These are phyloP conservation scores for Casuarina glauca DNA, from an alignment of 306 rosid genomes.

Conservation along the genomic window DNA sequence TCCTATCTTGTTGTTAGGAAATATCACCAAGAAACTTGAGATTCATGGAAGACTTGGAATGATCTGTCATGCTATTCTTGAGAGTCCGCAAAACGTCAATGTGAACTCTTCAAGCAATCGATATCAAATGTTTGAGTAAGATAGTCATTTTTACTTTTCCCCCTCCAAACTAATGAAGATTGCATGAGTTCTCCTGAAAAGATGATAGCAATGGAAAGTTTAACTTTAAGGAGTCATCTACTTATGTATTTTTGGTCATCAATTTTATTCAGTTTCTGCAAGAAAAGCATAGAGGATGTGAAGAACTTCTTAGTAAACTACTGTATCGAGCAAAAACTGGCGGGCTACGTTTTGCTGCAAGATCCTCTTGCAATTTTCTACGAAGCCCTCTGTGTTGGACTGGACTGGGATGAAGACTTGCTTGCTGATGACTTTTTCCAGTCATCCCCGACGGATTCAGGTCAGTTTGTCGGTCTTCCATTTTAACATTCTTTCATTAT, in stretches of 20 bases:
- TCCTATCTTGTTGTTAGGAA: constrained; percentile 31
- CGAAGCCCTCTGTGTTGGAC: constrained; percentile 63
- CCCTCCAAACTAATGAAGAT: no score
- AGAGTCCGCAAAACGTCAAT: constrained; percentile 6
- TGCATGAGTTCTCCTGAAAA: no score
- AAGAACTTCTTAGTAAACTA: constrained; percentile 44
- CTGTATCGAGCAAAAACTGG: constrained; percentile 34
- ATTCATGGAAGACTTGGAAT: constrained; percentile 70
- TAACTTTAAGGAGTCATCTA: no score
- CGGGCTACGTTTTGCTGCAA: constrained; percentile 43
- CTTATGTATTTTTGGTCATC: background rate
- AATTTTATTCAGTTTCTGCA: constrained; percentile 46
- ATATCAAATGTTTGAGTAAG: constrained; percentile 60
- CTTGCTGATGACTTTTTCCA: constrained; percentile 22
- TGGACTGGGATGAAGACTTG: constrained; percentile 46
- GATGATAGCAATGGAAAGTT: no score
- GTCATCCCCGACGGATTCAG: constrained; percentile 21
- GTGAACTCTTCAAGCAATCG: constrained; percentile 24
- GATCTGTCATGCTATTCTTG: constrained; percentile 60
- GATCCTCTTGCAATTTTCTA: constrained; percentile 61
- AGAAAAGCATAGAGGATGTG: constrained; percentile 42
- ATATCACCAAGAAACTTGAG: constrained; percentile 47
- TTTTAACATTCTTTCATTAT: no score
- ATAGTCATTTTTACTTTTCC: background rate
- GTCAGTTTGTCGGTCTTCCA: background rate